Base-by-base conservation (phyloP, 345 rosid genomes). In the Aquilaria yunnanensis region DNA sequence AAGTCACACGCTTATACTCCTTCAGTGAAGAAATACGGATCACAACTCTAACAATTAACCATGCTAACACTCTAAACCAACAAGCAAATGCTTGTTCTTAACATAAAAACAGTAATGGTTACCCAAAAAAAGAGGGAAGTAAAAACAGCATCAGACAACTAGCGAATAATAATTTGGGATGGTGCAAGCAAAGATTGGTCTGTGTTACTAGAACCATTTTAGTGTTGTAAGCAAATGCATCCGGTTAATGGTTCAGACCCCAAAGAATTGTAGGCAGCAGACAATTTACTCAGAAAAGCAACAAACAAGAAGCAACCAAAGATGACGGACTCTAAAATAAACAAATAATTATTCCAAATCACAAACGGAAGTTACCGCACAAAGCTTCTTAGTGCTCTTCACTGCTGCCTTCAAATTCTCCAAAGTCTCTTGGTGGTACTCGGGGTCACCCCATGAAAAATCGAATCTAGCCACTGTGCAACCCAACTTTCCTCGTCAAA, bases 381-480 rank as follows among this genome's bases (percentile, higher is more conserved):
- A 93, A 62, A 93, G 94, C 82, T 90, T 94, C 83, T 65, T 90
- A 57, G 95, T 83, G 59, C 74, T 70, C 81, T 80, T 94, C 46
- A 94, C 83, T 9, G 97, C 90, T n/a, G 78, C 62, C 72, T 80
- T 87, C 41, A 93, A 70, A 74, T 90, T 85, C 69, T 85, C 97
- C 56, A 93, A 61, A 10, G 97, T 93, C 82, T 81, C 90, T 65
- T 83, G 96, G 75, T 94, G 99, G 67, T 79, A 94, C 54, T 78
- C 87, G 34, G 84, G 47, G 55, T 85, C 80, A 3, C 92, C 90
- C 97, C 83, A 90, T 4, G 99, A 94, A 75, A 94, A 90, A 74
- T 94, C 95, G 32, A 94, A 94, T 61, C 96, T 67, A 59, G 98
- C 98, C 74, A 87, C 98, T 92, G 63, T n/a, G 49, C 31, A 45